These are phyloP conservation scores for Acacia confusa DNA, from an alignment of 306 rosid species.

Conservation along the genomic window DNA sequence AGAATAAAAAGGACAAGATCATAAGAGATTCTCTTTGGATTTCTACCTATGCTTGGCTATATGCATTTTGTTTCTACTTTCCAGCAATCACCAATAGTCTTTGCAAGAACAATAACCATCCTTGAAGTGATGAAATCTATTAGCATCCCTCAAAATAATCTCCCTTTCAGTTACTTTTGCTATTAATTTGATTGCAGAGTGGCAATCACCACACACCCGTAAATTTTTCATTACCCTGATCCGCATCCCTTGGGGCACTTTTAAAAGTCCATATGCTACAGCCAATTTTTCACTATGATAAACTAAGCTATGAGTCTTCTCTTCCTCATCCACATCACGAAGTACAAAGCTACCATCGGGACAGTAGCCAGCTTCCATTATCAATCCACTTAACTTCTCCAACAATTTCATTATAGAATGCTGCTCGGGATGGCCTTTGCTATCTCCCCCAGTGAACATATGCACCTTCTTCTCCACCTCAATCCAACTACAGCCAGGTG, in stretches of 20 bases:
- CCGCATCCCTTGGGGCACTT: slow-evolving; percentile 63
- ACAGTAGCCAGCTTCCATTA: slow-evolving; percentile 72
- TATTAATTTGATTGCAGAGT: slow-evolving; percentile 68
- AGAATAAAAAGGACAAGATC: not conserved
- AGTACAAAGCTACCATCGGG: slow-evolving; percentile 74
- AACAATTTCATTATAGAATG: slow-evolving; percentile 49
- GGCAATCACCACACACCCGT: slow-evolving; percentile 82
- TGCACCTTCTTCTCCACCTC: slow-evolving; percentile 67
- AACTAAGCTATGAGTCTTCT: slow-evolving; percentile 62
- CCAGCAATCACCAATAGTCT: slow-evolving; percentile 65
- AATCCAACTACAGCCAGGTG: slow-evolving; percentile 81
- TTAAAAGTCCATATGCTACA: slow-evolving; percentile 67
- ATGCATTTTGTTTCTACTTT: slow-evolving; percentile 9
- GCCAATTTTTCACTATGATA: slow-evolving; percentile 80
- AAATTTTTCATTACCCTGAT: slow-evolving; percentile 74
- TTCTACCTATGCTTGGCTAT: slow-evolving; percentile 31
- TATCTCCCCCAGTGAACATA: slow-evolving; percentile 66
- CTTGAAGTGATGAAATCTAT: slow-evolving; percentile 77
- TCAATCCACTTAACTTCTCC: slow-evolving; percentile 54
- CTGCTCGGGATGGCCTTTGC: slow-evolving; percentile 62
- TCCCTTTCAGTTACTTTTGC: slow-evolving; percentile 73
- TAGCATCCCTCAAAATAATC: slow-evolving; percentile 72
- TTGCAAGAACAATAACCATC: slow-evolving; percentile 68
- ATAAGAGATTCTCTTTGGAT: not conserved
- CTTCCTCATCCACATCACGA: slow-evolving; percentile 83